Conservation (phyloP, 306 rosid species). For the Dryas alaskensis region DNA sequence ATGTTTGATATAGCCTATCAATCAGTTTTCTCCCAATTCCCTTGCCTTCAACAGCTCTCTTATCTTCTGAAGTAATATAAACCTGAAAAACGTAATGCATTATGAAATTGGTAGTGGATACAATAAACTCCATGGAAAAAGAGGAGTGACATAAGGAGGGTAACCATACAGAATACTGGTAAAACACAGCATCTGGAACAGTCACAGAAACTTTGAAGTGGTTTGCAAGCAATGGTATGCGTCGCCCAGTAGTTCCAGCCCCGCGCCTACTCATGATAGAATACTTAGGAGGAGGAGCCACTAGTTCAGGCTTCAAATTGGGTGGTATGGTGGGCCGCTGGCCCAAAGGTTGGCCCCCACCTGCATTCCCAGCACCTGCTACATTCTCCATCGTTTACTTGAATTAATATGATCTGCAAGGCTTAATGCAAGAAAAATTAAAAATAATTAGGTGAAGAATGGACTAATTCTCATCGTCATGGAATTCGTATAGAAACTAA, state of each 20-base stretch:
- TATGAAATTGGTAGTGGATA: conserved; percentile 13
- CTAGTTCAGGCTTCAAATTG: conserved; percentile 30
- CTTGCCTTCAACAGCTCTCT: conserved; percentile 52
- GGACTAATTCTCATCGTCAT: not conserved
- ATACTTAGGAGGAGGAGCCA: conserved; percentile 35
- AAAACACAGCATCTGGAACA: conserved; percentile 65
- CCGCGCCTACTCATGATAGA: conserved; percentile 55
- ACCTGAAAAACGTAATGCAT: conserved; percentile 50
- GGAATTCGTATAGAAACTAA: not conserved
- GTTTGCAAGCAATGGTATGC: conserved; percentile 52
- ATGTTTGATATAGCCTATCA: conserved; percentile 62
- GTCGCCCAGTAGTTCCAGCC: conserved; percentile 55
- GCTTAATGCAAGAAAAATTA: not conserved
- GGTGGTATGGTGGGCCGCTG: conserved; percentile 25
- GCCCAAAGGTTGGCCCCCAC: conserved; percentile 34
- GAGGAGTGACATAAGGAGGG: conserved; percentile 4
- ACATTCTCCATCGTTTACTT: conserved; percentile 36
- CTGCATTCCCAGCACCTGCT: conserved; percentile 30
- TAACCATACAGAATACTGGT: conserved; percentile 74
- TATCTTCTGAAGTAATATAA: conserved; percentile 57
- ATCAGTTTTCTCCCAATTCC: conserved; percentile 71
- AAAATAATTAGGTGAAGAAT: conserved; percentile 14
- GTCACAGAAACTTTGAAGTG: conserved; percentile 58
- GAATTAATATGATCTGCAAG: conserved; percentile 12
- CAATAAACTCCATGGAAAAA: not conserved